Conservation (phyloP, 139 green algal species). For the Gonium pectorale region DNA sequence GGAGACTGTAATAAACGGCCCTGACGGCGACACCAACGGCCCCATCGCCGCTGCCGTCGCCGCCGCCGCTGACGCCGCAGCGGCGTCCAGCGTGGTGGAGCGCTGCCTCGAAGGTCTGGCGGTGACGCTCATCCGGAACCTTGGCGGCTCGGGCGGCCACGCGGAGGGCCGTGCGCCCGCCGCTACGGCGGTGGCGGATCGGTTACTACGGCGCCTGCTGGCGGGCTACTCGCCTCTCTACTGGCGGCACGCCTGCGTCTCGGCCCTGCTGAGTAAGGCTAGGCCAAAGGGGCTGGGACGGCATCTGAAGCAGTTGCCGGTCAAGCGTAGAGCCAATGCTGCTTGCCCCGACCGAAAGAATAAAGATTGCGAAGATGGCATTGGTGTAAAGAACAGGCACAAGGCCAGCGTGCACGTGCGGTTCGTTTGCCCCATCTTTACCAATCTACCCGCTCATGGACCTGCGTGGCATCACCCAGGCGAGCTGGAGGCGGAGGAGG, state of each 20-base stretch:
- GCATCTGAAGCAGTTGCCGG: too few species aligned
- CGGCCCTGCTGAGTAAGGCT: conserved; percentile 45
- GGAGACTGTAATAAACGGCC: too few species aligned
- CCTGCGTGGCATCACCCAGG: conserved; percentile 30
- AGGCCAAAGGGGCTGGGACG: neutral
- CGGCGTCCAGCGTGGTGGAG: neutral
- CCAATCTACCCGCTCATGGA: neutral
- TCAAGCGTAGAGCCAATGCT: too few species aligned
- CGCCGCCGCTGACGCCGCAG: neutral
- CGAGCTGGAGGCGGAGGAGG: conserved; percentile 60
- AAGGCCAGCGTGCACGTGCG: too few species aligned
- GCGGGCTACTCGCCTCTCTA: conserved; percentile 32
- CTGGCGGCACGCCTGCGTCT: conserved; percentile 44
- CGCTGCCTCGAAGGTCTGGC: conserved; percentile 44
- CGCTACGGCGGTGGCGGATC: conserved; percentile 35
- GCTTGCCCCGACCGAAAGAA: too few species aligned
- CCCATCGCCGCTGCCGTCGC: neutral
- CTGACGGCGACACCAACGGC: neutral
- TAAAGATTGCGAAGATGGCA: too few species aligned
- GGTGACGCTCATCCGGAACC: conserved; percentile 49
- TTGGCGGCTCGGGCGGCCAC: conserved; percentile 20
- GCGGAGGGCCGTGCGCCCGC: conserved; percentile 43
- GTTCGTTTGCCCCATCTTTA: neutral
- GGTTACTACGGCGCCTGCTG: conserved; percentile 49
- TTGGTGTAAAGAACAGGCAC: too few species aligned